Conservation (phyloP, 2,329 filamentous ascomycete species). For the Cyphellophora europaea region DNA sequence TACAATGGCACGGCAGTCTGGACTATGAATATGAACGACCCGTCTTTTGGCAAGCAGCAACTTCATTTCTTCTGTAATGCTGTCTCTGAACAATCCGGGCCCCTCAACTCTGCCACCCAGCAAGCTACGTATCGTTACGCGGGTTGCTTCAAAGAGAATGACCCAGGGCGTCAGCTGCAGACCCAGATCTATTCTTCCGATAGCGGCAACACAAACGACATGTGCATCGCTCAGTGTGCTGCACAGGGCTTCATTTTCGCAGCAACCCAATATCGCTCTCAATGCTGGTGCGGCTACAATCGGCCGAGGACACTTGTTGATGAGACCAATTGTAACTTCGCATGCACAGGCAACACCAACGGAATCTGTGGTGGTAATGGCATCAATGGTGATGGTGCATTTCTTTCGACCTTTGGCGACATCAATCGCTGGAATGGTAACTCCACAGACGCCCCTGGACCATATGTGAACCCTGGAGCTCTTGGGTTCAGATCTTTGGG, state of each 20-base stretch:
- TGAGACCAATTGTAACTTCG: conserved; percentile 17
- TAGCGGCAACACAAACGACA: conserved; percentile 19
- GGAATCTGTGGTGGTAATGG: conserved; percentile 20
- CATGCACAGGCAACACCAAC: conserved; percentile 17
- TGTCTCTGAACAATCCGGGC: conserved; percentile 12
- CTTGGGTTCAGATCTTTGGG: conserved; percentile 25
- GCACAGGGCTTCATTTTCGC: conserved; percentile 18
- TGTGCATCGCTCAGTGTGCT: conserved; percentile 20
- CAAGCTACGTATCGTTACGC: conserved; percentile 19
- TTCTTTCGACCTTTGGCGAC: conserved; percentile 14
- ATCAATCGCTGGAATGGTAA: conserved; percentile 12
- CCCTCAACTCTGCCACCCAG: conserved; percentile 9
- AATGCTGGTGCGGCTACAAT: conserved; percentile 26
- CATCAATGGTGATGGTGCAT: conserved; percentile 8
- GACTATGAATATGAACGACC: conserved; percentile 34
- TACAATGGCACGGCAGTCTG: conserved; percentile 38
- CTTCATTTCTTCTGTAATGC: conserved; percentile 15
- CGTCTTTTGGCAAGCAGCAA: conserved; percentile 25
- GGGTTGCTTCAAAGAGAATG: conserved; percentile 24
- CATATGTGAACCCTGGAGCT: conserved; percentile 16
- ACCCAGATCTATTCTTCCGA: conserved; percentile 15
- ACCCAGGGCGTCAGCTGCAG: conserved; percentile 22
- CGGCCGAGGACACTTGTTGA: conserved; percentile 19
- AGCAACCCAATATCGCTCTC: conserved; percentile 22
- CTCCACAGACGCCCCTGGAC: conserved; percentile 11